Evolutionary conservation across 106 monocot species (phyloP).

Genomic region (Apostasia shenzhenica): DNA sequence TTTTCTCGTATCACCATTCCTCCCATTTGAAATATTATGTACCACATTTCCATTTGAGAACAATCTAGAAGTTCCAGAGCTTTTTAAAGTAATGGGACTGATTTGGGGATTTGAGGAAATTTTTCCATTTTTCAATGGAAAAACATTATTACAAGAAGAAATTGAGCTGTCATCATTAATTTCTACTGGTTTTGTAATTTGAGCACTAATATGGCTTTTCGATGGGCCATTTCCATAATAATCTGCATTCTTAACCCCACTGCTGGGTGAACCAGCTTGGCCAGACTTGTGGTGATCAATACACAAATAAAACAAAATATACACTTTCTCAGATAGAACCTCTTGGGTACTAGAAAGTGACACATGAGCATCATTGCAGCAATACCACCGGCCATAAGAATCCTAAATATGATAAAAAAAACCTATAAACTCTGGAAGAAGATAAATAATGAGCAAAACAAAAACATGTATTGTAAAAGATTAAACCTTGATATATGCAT

Average conservation of each 20-base stretch:
- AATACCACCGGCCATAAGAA: slow-evolving; percentile 82
- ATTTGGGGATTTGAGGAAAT: slow-evolving; percentile 24
- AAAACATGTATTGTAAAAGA: slow-evolving; percentile 2
- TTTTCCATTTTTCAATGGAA: slow-evolving; percentile 32
- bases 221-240: slow-evolving; percentile 21
- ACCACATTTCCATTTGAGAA: slow-evolving; percentile 42
- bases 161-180: slow-evolving; percentile 17
- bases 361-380: slow-evolving; percentile 93
- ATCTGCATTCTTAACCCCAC: slow-evolving; percentile 23
- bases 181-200: slow-evolving; percentile 18
- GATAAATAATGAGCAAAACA: not conserved
- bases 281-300: slow-evolving; percentile 36
- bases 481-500: slow-evolving; percentile 93
- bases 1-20: slow-evolving; percentile 6
- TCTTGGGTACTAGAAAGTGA: slow-evolving; percentile 70
- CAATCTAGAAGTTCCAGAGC: slow-evolving; percentile 23
- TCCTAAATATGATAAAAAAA: slow-evolving; percentile 45
- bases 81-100: slow-evolving; percentile 31
- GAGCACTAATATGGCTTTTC: slow-evolving; percentile 15
- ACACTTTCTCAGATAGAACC: slow-evolving; percentile 94
- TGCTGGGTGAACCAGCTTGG: slow-evolving; percentile 25
- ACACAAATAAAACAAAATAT: slow-evolving; percentile 81
- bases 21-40: slow-evolving; percentile 9
- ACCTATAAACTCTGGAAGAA: not conserved
- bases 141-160: slow-evolving; percentile 17